Evolutionary conservation across 352 stramenopile species (phyloP).

Genomic region (Phytophthora citricola): DNA sequence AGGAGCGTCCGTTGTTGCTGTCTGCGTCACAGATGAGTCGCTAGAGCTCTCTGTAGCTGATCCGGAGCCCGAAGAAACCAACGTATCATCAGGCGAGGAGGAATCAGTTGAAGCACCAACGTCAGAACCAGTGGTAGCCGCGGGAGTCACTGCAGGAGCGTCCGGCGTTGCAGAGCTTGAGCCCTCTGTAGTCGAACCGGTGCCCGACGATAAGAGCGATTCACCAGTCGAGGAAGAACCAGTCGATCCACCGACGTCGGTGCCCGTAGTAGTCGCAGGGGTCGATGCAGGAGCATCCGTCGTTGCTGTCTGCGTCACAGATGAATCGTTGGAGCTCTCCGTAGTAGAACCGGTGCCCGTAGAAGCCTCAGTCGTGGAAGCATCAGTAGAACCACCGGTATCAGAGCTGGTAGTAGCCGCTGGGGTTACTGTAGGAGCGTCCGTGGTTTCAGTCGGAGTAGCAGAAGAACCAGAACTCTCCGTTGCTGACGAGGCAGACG

Average conservation of each 20-base stretch:
- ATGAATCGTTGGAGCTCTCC: conserved; percentile 16
- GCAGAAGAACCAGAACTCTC: conserved; percentile 19
- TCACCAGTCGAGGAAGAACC: not conserved
- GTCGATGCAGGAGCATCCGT: not conserved
- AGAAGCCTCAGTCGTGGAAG: not conserved
- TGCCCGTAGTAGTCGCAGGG: not conserved
- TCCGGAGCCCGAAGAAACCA: not conserved
- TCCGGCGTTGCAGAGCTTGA: not conserved
- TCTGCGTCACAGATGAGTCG: conserved; percentile 17
- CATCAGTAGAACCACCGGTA: not conserved
- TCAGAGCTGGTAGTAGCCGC: not conserved
- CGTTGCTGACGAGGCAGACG: conserved; percentile 10
- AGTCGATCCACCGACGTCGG: not conserved
- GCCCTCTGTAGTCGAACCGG: not conserved
- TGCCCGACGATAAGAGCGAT: not conserved
- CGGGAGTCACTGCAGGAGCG: not conserved
- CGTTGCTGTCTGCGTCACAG: conserved; percentile 7
- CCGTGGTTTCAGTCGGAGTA: conserved; percentile 4
- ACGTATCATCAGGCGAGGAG: not conserved
- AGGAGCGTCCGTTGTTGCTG: not conserved
- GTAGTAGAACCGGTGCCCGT: not conserved
- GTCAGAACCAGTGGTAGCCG: not conserved
- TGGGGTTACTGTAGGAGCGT: conserved; percentile 6
- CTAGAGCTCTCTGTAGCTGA: conserved; percentile 9
- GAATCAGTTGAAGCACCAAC: not conserved